Evolutionary conservation across 139 green algal genomes (phyloP), one percentile per base, ranked within the genome.

Genomic region (Spirogloea muscicola): DNA sequence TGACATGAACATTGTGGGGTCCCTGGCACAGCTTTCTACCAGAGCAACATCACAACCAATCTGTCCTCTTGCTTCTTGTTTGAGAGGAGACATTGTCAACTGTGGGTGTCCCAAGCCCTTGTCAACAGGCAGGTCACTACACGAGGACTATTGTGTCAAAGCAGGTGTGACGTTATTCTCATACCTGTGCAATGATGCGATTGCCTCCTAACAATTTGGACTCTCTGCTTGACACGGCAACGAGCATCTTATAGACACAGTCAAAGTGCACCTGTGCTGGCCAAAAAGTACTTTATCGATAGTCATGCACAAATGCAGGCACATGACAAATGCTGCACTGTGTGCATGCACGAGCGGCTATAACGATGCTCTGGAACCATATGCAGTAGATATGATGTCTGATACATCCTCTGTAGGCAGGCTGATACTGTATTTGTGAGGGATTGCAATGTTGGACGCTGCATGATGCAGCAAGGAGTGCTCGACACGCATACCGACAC

Each of bases 161-260:
- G 7, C 27, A 27, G 33, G 10, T 13, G 49, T 25, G 48, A 25
- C 2, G 27, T 58, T n/a, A 25, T 13, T 16, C 34, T 41, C 77
- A 2, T 58, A 94, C 90, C 89, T 97, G 91, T 6, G 92, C 82
- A 40, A 97, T 85, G 6, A 87, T 91, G 2, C 93, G 69, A 83
- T 97, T 97, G 66, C 89, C 93, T 0, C 92, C 91, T 21, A 97
- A 82, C 21, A 92, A 82, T 2, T 93, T 84, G 0, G 92, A 89
- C 36, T 83, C 82, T 27, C 91, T 79, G 49, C 75, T 90, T 10
- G 91, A 96, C 29, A 93, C 90, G 3, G 94, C 92, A 52, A 92
- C 86, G 2, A 97, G 85, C 51, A 88, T 87, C 5, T 84, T 82
- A 80, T 88, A 96, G 3, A 89, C 55, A 77, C 87, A 92, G 59